Conservation (phyloP, 768 basidiomycete genomes). For the Lentinula raphanica region DNA sequence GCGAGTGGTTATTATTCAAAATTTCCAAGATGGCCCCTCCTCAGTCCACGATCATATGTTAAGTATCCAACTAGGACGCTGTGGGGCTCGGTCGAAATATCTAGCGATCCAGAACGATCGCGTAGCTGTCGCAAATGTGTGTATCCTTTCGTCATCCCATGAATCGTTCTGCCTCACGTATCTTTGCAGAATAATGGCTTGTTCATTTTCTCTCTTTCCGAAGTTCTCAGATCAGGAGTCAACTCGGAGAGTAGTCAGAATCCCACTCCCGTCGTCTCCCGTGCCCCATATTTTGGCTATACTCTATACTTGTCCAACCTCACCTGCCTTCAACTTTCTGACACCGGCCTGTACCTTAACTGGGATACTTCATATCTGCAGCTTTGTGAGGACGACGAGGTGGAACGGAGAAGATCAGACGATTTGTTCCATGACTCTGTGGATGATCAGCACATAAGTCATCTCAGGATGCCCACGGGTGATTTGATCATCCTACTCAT, state of each 20-base stretch:
- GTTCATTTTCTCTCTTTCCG: slow-evolving; percentile 18
- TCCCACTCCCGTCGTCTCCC: slow-evolving; percentile 18
- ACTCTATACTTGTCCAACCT: slow-evolving; percentile 24
- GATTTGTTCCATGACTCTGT: neutral
- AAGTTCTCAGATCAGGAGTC: slow-evolving; percentile 11
- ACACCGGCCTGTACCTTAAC: slow-evolving; percentile 47
- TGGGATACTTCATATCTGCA: slow-evolving; percentile 24
- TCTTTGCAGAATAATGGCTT: slow-evolving; percentile 18
- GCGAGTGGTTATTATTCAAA: slow-evolving; percentile 35
- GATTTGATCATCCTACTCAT: neutral
- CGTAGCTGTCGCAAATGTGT: slow-evolving; percentile 44
- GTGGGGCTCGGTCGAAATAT: slow-evolving; percentile 36
- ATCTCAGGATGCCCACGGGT: neutral
- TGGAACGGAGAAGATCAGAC: neutral
- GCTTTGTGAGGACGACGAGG: neutral
- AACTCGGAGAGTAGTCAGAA: slow-evolving; percentile 17
- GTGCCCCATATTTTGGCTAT: slow-evolving; percentile 27
- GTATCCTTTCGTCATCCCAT: slow-evolving; percentile 10
- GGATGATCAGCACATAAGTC: neutral
- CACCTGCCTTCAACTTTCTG: slow-evolving; percentile 53
- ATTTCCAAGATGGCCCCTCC: slow-evolving; percentile 32
- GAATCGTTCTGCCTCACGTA: slow-evolving; percentile 5
- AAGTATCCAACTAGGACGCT: slow-evolving; percentile 37
- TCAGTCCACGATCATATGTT: slow-evolving; percentile 28
- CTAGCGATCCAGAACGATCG: slow-evolving; percentile 42